These are phyloP conservation scores for Ananas comosus DNA, from an alignment of 176 grass and related monocot species.

Conservation along the genomic window DNA sequence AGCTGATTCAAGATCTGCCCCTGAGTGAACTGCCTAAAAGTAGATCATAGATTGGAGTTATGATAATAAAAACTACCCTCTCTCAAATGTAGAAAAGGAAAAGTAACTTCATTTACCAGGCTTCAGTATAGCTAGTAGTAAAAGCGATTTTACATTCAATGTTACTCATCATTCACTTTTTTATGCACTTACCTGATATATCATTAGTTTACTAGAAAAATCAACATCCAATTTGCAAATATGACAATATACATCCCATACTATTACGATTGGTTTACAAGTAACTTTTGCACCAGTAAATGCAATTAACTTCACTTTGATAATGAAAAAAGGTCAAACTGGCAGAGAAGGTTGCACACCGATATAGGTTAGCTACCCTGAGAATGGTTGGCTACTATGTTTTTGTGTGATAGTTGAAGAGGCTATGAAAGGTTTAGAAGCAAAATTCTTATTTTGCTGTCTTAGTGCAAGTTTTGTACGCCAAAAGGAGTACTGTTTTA, in stretches of 20 bases:
- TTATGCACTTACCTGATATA: background rate
- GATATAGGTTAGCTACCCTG: background rate
- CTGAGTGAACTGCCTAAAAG: slow-evolving; percentile 88
- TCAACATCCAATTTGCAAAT: background rate
- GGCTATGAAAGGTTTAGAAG: background rate
- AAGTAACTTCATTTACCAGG: slow-evolving; percentile 4
- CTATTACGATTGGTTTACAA: background rate
- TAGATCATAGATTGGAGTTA: background rate
- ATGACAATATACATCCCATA: background rate
- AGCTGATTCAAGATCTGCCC: slow-evolving; percentile 97
- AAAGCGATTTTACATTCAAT: background rate
- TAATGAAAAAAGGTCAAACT: background rate
- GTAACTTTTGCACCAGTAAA: background rate
- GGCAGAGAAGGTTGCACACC: background rate
- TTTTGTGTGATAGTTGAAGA: background rate
- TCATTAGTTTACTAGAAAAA: background rate
- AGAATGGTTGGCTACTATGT: background rate
- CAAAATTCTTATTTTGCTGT: background rate
- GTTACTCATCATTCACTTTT: background rate
- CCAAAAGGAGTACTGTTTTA: background rate
- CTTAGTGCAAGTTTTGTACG: background rate
- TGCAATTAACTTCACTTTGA: background rate
- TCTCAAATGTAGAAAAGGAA: background rate
- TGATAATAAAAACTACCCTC: background rate
- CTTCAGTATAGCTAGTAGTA: background rate